Conservation (phyloP, 306 rosid species). For the Vigna reflexopilosa region DNA sequence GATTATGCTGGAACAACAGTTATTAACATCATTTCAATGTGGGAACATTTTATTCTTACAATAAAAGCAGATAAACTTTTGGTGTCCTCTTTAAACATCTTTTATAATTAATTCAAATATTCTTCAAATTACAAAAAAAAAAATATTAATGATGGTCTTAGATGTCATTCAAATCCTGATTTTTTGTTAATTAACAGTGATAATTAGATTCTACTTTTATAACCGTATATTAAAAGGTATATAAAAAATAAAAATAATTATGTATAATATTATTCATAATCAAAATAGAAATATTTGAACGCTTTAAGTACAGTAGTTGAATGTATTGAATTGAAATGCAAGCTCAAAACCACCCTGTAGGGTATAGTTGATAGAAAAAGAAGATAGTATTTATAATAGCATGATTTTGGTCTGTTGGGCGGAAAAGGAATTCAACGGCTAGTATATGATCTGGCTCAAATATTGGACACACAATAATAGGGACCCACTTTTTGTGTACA, state of each 20-base stretch:
- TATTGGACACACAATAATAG: background rate
- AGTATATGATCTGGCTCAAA: slow-evolving; percentile 18
- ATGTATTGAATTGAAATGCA: slow-evolving; percentile 16
- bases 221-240: background rate
- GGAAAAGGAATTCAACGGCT: slow-evolving; percentile 27
- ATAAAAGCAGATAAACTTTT: background rate
- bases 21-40: background rate
- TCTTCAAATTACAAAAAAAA: background rate
- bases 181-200: background rate
- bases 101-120: background rate
- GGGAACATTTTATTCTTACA: background rate
- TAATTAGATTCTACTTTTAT: background rate
- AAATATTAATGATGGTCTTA: background rate
- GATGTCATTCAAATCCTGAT: background rate
- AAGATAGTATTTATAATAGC: background rate
- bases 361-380: background rate
- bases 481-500: background rate
- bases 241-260: background rate
- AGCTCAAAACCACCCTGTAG: background rate
- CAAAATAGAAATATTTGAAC: background rate
- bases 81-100: background rate
- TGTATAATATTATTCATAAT: background rate
- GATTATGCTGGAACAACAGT: background rate
- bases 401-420: slow-evolving; percentile 29
- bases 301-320: background rate